Conservation (phyloP, 2,329 filamentous ascomycete genomes). For the Herpotrichia juniperi region DNA sequence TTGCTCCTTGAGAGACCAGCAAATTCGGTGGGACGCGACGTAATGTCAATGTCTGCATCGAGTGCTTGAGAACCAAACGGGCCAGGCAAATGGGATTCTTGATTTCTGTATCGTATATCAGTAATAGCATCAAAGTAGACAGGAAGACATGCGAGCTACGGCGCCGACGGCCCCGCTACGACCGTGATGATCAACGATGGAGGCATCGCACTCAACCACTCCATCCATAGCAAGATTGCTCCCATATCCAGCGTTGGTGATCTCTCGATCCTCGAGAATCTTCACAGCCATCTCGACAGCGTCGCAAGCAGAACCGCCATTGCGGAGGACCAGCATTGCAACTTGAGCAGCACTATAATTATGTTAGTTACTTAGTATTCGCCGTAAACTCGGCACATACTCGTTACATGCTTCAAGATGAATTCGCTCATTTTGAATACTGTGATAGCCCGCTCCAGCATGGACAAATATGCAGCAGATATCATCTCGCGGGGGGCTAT, state of each 20-base stretch:
- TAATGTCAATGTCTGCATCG: conserved; percentile 77
- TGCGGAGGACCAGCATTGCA: conserved; percentile 80
- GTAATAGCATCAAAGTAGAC: background rate
- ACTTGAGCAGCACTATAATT: conserved; percentile 74
- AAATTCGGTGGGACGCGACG: conserved; percentile 91
- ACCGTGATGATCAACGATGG: conserved; percentile 87
- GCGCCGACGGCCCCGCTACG: conserved; percentile 93
- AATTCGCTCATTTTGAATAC: conserved; percentile 78
- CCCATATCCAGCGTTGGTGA: conserved; percentile 95
- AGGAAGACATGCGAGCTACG: conserved; percentile 72
- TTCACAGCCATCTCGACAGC: conserved; percentile 90
- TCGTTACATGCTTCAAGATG: conserved; percentile 88
- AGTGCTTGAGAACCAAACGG: conserved; percentile 78
- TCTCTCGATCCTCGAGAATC: conserved; percentile 88
- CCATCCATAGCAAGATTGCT: conserved; percentile 94
- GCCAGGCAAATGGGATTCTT: conserved; percentile 92
- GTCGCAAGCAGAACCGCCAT: conserved; percentile 80
- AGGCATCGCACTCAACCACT: conserved; percentile 91
- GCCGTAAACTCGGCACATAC: conserved; percentile 60
- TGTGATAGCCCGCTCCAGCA: conserved; percentile 94
- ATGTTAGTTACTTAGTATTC: conserved; percentile 13
- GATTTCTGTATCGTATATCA: conserved; percentile 65
- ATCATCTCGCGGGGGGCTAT: conserved; percentile 50
- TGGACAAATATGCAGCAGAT: conserved; percentile 89
- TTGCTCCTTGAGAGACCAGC: conserved; percentile 83